Base-by-base conservation (phyloP, 129 eudicot genomes). In the Flaveria sonorensis region DNA sequence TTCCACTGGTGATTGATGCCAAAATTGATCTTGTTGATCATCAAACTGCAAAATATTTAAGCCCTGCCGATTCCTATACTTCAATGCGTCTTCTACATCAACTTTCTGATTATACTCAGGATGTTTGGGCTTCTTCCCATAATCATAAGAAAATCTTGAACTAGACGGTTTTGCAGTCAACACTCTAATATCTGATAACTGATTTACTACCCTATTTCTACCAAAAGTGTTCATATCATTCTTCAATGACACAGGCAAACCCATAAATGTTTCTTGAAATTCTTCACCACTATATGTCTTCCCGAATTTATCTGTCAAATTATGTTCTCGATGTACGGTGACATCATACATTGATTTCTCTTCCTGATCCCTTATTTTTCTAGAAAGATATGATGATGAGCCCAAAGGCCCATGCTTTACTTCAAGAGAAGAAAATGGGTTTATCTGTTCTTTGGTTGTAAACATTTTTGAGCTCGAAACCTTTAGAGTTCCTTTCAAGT, bases 131-230 rank as follows among this genome's bases (percentile, higher is more conserved):
- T 86, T 89, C 53, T 77, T 89, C 24, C 88, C 89, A 68, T 83
- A 81, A 68, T 85, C 94, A 71, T 80, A 76, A 1, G 88, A 23
- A 26, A 64, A 71, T 79, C 90, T 86, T 21, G 78, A 47, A 80
- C 81, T 83, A 60, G 92, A 74, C 46, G 97, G 99, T 74, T 85
- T 95, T 61, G 99, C 74, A 77, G 97, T 89, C 60, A 95, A 82
- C 50, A 92, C 85, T 81, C 83, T 84, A 59, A 92, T 91, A 66
- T 92, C 99, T 19, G 99, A 91, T 57, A 95, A 77, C 79, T 88
- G 87, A 80, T 89, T 92, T 51, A 91, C 89, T 16, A 82, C 55
- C 83, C 82, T 75, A 71, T 89, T 86, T 71, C 88, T 85, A 71
- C 90, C 88, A 74, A 77, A 82, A 56, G 83, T 74, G 68, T 77